phyloP scores from a whole-genome alignment of 1,284 basidiomycete species.

The Sphaerobolus stellatus region DNA sequence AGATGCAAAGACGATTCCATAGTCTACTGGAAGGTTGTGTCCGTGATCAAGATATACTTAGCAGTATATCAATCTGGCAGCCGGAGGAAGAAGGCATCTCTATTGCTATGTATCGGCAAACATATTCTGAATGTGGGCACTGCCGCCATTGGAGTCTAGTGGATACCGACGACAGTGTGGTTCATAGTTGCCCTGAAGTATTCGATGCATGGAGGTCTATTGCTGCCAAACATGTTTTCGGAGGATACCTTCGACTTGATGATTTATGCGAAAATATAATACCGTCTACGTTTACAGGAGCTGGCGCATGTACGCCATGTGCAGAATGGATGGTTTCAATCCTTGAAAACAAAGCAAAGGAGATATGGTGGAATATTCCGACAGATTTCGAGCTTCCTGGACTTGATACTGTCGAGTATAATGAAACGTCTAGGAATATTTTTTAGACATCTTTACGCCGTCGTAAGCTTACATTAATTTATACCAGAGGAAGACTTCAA shows the following conservation, averaged over 20 bases:
- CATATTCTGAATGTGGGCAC: no score
- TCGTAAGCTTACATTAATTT: no score
- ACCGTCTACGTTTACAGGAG: not conserved
- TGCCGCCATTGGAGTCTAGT: no score
- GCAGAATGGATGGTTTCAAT: not conserved
- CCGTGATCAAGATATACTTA: no score
- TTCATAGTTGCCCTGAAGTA: not conserved
- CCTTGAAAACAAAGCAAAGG: slow-evolving; percentile 1
- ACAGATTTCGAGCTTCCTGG: slow-evolving; percentile 3
- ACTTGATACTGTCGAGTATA: not conserved
- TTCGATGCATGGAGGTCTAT: not conserved
- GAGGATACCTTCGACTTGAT: not conserved
- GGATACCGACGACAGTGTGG: not conserved
- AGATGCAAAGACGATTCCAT: not conserved
- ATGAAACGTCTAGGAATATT: not conserved
- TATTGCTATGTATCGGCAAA: no score
- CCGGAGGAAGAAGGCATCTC: no score
- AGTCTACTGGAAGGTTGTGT: not conserved
- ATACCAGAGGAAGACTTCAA: no score
- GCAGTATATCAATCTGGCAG: no score
- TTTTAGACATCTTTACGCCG: no score
- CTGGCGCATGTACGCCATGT: not conserved
- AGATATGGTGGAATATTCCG: slow-evolving; percentile 6
- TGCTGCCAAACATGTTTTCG: not conserved
- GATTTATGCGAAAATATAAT: no score